Conservation (phyloP, 2,329 filamentous ascomycete species). For the Claviceps sp. region DNA sequence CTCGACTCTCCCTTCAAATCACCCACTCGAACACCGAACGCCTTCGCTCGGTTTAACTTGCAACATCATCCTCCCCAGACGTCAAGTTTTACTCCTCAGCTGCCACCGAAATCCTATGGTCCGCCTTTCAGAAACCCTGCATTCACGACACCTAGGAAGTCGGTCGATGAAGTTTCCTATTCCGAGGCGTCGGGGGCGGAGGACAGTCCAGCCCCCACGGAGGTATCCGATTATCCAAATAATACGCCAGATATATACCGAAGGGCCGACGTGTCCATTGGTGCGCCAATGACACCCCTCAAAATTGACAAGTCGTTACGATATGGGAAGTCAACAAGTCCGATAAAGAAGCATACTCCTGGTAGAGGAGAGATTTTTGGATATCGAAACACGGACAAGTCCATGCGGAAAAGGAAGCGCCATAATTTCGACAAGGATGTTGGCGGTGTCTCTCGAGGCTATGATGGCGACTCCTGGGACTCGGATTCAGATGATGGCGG, state of each 20-base stretch:
- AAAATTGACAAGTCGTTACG: conserved; percentile 33
- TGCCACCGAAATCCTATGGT: conserved; percentile 28
- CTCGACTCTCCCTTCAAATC: conserved; percentile 27
- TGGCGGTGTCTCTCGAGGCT: conserved; percentile 31
- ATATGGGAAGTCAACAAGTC: conserved; percentile 25
- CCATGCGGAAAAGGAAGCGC: conserved; percentile 40
- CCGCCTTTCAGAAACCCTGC: conserved; percentile 48
- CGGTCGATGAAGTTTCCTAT: conserved; percentile 37
- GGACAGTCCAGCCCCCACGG: conserved; percentile 45
- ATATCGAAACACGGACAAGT: conserved; percentile 23
- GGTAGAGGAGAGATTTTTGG: conserved; percentile 53
- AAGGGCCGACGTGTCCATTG: conserved; percentile 28
- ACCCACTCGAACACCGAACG: conserved; percentile 16
- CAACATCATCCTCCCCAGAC: conserved; percentile 25
- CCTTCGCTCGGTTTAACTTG: conserved; percentile 23
- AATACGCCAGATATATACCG: conserved; percentile 40
- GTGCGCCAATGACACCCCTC: conserved; percentile 30
- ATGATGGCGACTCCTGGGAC: conserved; percentile 31
- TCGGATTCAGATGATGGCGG: conserved; percentile 32
- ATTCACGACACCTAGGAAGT: conserved; percentile 49
- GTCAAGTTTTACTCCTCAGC: conserved; percentile 32
- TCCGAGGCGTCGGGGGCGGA: conserved; percentile 46
- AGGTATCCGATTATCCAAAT: conserved; percentile 38
- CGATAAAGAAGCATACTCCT: conserved; percentile 29
- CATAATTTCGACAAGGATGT: conserved; percentile 38